Evolutionary conservation across 2,329 filamentous ascomycete genomes (phyloP), one percentile per base, ranked within the genome.

Genomic region (Xylariaceae sp.): DNA sequence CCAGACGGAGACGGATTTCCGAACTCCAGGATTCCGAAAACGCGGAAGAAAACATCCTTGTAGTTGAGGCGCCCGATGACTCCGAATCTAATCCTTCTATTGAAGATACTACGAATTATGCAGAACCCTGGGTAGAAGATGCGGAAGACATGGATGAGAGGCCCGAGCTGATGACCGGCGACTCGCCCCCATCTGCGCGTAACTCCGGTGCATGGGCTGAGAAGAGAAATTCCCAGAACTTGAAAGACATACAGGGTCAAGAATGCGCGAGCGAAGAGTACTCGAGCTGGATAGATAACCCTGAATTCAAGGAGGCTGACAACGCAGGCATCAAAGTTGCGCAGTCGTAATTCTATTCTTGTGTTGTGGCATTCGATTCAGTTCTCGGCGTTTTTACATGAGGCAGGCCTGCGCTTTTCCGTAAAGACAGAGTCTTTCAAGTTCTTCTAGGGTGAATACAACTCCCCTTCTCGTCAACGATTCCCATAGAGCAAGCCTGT

Each of bases 31-130:
- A 52, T 7, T 44, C 60, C 10, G 66, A 70, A 3, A 66, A 57
- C 17, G 60, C 51, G 4, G 71, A 72, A 51, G 71, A 72, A 45
- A 68, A 73, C 6, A 64, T 71, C 3, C 55, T 73, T 0, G 67
- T 73, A 8, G 70, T 73, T 6, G 70, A 68, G 47, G 71, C 71
- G 2, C 71, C 71, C 4, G 61, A 62, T 11, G 69, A 73, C 51
- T 70, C 70, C n/a, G 69, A 72, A 53, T 67, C 70, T 1, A 65
- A 66, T 39, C 70, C 71, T 4, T 57, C 65, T 10, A 37, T 63
- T 10, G 60, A 61, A 7, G 54, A 63, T 30, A 52, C 61, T 37
- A 55, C 58, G 13, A 58, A 57, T 4, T 70, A 70, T 37, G 55
- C 66, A 8, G 67, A 62, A 49, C 69, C 70, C 2, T 71, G 69